Conservation (phyloP, 2,329 filamentous ascomycete genomes). For the Calycina herbarum region DNA sequence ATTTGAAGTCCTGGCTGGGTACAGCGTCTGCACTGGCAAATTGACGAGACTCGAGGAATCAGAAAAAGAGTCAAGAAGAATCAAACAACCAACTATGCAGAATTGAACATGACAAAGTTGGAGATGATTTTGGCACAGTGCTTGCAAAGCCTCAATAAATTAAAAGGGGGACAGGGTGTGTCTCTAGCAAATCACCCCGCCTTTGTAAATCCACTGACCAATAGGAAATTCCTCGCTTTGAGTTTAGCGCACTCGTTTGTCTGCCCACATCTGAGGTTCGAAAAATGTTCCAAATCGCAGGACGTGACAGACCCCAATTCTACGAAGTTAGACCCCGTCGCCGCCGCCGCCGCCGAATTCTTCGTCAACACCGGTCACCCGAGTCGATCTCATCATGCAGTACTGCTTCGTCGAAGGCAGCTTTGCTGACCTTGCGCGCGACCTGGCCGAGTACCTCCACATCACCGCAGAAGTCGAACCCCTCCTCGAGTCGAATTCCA, state of each 20-base stretch:
- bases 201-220: background rate
- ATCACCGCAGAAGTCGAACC: slow-evolving; percentile 68
- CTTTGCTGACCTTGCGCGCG: slow-evolving; percentile 88
- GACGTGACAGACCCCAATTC: background rate
- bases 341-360: slow-evolving; percentile 9
- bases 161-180: background rate
- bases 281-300: slow-evolving; percentile 5
- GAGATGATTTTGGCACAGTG: background rate
- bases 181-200: background rate
- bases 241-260: slow-evolving; percentile 7
- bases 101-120: background rate
- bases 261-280: background rate
- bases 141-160: too few relatives aligned
- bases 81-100: background rate
- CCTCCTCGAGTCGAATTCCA: slow-evolving; percentile 69
- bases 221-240: slow-evolving; percentile 3
- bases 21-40: background rate
- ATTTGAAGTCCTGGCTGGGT: background rate
- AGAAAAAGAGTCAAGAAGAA: background rate
- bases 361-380: slow-evolving; percentile 2
- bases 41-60: background rate
- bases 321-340: slow-evolving; percentile 4
- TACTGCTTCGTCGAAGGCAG: slow-evolving; percentile 82
- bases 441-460: slow-evolving; percentile 94
- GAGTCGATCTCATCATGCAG: slow-evolving; percentile 24